Evolutionary conservation across 345 rosid species (phyloP).

Genomic region (Populus simonii): DNA sequence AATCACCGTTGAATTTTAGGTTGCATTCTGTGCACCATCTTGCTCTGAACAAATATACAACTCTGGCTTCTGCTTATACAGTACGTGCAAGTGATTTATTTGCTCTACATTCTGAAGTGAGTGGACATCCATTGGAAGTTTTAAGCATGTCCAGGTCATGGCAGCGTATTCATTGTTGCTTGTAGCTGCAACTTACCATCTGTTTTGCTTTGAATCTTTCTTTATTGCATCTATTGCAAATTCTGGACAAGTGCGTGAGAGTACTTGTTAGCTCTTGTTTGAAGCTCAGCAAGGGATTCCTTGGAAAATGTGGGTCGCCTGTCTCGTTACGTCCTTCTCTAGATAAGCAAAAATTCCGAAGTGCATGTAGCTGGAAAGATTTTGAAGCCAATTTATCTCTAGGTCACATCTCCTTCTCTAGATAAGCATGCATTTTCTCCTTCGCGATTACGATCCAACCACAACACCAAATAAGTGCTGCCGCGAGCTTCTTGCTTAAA

Average conservation of each 20-base stretch:
- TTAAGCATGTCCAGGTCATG: conserved; percentile 45
- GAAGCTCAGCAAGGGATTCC: conserved; percentile 32
- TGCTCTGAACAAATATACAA: conserved; percentile 55
- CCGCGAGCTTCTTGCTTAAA: no score
- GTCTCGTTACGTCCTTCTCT: conserved; percentile 11
- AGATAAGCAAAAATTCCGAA: conserved; percentile 32
- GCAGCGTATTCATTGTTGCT: conserved; percentile 75
- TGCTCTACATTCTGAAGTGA: conserved; percentile 23
- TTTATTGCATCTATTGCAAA: conserved; percentile 50
- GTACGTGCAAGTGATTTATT: conserved; percentile 35
- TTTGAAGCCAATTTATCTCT: conserved; percentile 9
- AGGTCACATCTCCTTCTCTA: neutral
- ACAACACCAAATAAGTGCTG: no score
- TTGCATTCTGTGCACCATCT: conserved; percentile 61
- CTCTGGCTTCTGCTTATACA: conserved; percentile 68
- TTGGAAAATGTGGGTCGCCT: conserved; percentile 13
- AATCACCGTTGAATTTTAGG: conserved; percentile 28
- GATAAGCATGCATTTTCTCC: no score
- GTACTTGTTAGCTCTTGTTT: conserved; percentile 44
- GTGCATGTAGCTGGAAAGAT: conserved; percentile 40
- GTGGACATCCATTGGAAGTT: conserved; percentile 26
- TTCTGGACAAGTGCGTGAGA: conserved; percentile 73
- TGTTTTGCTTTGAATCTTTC: conserved; percentile 51
- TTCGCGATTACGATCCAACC: no score
- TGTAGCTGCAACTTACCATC: conserved; percentile 54